These are phyloP conservation scores for Cladosporium cucumerinum DNA, from an alignment of 2,329 filamentous ascomycete genomes.

Conservation along the genomic window DNA sequence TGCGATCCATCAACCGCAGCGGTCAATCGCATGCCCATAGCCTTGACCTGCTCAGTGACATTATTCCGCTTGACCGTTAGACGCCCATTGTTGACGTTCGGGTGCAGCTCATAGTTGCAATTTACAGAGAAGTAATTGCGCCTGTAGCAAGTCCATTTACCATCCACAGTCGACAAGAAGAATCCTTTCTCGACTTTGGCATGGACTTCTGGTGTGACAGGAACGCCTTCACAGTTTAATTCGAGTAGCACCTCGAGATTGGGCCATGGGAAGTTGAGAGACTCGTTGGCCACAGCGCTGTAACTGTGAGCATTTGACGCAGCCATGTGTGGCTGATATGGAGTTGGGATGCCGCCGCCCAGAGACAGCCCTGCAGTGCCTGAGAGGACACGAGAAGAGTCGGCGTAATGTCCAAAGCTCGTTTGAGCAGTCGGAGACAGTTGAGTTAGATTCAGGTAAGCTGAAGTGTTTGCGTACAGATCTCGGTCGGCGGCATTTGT, in stretches of 20 bases:
- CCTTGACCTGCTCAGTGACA: conserved; percentile 58
- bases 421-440: conserved; percentile 28
- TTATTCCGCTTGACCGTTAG: conserved; percentile 55
- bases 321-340: conserved; percentile 27
- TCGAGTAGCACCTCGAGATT: conserved; percentile 52
- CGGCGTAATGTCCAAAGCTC: conserved; percentile 31
- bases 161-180: conserved; percentile 63
- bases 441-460: conserved; percentile 28
- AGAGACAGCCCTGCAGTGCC: conserved; percentile 25
- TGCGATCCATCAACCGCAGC: conserved; percentile 75
- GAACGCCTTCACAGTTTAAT: conserved; percentile 58
- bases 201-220: conserved; percentile 68
- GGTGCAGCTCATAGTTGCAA: conserved; percentile 70
- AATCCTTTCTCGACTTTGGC: conserved; percentile 87
- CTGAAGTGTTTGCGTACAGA: conserved; percentile 24
- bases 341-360: conserved; percentile 6
- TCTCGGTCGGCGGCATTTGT: conserved; percentile 30
- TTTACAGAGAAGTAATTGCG: conserved; percentile 87
- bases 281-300: conserved; percentile 27
- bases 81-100: conserved; percentile 55
- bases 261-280: conserved; percentile 45
- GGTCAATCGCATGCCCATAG: conserved; percentile 80
- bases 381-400: conserved; percentile 30
- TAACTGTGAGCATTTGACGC: conserved; percentile 26
- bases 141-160: conserved; percentile 88